A percentile compares a stretch with the other conserved stretches of the same genome.
Conservation (phyloP, 2,329 filamentous ascomycete genomes). For the Paecilomyces variotii region DNA sequence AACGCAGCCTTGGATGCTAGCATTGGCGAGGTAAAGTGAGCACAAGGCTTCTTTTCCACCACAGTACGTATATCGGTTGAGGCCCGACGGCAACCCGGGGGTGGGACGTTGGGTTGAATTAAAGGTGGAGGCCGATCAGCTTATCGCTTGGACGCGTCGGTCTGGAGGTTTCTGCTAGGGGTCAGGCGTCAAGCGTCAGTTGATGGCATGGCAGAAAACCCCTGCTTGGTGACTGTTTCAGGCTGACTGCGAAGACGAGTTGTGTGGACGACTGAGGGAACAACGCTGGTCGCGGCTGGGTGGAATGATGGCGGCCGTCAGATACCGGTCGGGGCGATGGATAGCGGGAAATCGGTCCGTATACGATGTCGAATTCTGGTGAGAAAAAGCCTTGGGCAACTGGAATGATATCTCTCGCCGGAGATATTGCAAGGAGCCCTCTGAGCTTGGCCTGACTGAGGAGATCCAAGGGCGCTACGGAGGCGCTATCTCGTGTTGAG, state of each 20-base stretch:
- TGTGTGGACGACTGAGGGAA: neutral
- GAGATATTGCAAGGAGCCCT: neutral
- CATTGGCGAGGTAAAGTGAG: constrained; percentile 18
- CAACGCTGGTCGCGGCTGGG: neutral
- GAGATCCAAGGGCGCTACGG: neutral
- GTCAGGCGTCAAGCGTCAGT: neutral
- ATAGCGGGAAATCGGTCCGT: neutral
- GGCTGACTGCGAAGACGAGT: neutral
- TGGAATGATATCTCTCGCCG: neutral
- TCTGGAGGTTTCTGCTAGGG: neutral
- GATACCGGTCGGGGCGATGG: neutral
- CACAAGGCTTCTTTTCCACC: neutral
- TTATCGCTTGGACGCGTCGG: neutral
- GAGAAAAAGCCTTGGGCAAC: neutral
- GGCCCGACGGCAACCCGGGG: neutral
- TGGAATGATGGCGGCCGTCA: neutral
- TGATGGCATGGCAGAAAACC: constrained; percentile 1
- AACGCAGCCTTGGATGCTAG: constrained; percentile 37
- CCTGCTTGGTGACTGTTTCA: neutral
- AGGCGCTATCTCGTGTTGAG: neutral
- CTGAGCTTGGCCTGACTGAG: neutral
- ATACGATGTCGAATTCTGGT: neutral
- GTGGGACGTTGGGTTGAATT: neutral
- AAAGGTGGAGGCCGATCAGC: neutral
- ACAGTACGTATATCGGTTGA: neutral